phyloP scores from a whole-genome alignment of 805 yeast species.

The Cyberlindnera saturnus region DNA sequence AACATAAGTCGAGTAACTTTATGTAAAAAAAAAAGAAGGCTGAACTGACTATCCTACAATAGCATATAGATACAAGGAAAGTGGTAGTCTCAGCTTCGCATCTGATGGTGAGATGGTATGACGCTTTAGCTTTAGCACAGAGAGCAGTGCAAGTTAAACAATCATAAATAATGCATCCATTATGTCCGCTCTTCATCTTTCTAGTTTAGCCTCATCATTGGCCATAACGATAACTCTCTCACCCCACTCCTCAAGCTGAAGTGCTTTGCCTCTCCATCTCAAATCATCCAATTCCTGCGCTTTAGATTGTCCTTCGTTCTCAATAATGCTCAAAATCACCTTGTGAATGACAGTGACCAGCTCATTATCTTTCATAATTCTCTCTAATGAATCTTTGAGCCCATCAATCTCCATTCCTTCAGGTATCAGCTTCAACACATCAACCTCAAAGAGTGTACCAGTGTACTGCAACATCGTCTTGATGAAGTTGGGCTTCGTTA shows the following conservation, averaged over 20 bases:
- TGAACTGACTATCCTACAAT: too few relatives aligned
- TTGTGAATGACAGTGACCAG: slow-evolving; percentile 46
- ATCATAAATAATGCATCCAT: too few relatives aligned
- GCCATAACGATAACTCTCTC: slow-evolving; percentile 4
- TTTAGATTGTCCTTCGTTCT: slow-evolving; percentile 40
- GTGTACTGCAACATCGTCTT: slow-evolving; percentile 65
- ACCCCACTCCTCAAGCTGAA: slow-evolving; percentile 8
- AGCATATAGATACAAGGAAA: too few relatives aligned
- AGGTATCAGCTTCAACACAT: slow-evolving; percentile 62
- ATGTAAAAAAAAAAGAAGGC: too few relatives aligned
- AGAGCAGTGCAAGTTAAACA: too few relatives aligned
- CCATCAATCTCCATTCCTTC: slow-evolving; percentile 57
- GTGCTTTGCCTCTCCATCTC: slow-evolving; percentile 26
- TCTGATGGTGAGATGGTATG: too few relatives aligned
- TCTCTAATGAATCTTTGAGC: slow-evolving; percentile 51
- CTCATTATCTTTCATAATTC: slow-evolving; percentile 60
- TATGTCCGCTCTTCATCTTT: too few relatives aligned
- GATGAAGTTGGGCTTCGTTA: slow-evolving; percentile 70
- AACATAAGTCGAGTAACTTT: too few relatives aligned
- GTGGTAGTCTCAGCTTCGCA: too few relatives aligned
- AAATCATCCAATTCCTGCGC: slow-evolving; percentile 27
- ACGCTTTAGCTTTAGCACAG: too few relatives aligned
- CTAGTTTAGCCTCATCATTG: slow-evolving; percentile 1
- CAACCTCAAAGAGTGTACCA: slow-evolving; percentile 60
- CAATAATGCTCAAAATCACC: slow-evolving; percentile 49